phyloP scores from a whole-genome alignment of 805 yeast genomes.

The Jamesozyma jinghongensis region DNA sequence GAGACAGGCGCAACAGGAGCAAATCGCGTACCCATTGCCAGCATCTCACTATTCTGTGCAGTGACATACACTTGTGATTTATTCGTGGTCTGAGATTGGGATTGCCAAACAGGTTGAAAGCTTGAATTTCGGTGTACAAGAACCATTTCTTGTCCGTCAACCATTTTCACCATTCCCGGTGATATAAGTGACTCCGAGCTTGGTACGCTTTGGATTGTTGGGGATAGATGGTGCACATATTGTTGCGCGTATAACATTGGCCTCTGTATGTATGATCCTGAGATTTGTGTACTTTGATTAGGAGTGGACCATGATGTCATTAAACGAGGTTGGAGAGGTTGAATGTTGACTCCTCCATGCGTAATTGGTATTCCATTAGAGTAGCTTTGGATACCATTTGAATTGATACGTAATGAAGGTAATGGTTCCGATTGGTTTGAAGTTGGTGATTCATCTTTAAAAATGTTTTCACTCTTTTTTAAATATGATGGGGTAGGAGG shows the following conservation, averaged over 20 bases:
- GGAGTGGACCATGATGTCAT: background rate
- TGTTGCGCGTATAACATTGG: background rate
- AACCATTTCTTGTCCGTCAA: too few species aligned
- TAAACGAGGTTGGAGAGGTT: background rate
- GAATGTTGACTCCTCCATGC: background rate
- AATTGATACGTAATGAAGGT: background rate
- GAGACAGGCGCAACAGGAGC: too few species aligned
- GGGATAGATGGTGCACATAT: background rate
- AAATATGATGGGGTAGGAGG: background rate
- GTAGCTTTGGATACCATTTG: background rate
- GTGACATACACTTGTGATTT: too few species aligned
- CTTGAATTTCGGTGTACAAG: too few species aligned
- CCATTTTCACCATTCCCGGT: too few species aligned
- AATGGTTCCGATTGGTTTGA: background rate
- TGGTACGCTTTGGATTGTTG: background rate
- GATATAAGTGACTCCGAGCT: too few species aligned
- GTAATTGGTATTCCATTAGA: background rate
- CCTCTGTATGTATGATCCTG: background rate
- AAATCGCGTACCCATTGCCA: too few species aligned
- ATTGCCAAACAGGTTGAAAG: too few species aligned
- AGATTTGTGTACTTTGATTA: background rate
- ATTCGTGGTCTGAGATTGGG: too few species aligned
- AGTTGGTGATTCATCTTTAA: background rate
- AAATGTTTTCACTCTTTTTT: too few species aligned
- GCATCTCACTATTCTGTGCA: too few species aligned